Conservation (phyloP, 176 grass and related monocot genomes). For the Musa acuminata region DNA sequence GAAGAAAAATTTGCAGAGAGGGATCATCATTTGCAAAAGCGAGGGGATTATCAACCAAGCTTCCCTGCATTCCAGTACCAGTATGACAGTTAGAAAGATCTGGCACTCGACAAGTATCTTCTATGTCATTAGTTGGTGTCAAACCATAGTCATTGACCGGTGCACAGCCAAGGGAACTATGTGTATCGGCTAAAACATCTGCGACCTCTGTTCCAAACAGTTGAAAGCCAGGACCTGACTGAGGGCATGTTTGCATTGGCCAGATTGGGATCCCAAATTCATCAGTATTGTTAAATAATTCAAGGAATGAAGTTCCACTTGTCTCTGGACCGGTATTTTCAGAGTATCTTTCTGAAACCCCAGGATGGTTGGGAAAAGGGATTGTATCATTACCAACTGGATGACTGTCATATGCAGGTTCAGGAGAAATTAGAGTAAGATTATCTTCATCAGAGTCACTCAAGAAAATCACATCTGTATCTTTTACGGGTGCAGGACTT, state of each 20-base stretch:
- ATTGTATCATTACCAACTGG: constrained; percentile 12
- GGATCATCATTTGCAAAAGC: constrained; percentile 34
- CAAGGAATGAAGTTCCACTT: constrained; percentile 32
- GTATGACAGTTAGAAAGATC: constrained; percentile 7
- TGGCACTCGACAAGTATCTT: neutral
- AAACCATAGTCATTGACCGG: constrained; percentile 16
- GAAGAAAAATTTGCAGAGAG: constrained; percentile 26
- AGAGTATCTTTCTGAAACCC: constrained; percentile 31
- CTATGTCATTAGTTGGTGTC: constrained; percentile 29
- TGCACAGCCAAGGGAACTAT: constrained; percentile 23
- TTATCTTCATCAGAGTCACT: constrained; percentile 90
- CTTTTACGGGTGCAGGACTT: constrained; percentile 24
- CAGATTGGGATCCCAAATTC: constrained; percentile 56
- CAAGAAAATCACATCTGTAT: constrained; percentile 60
- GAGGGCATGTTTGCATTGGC: constrained; percentile 31
- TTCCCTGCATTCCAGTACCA: constrained; percentile 4
- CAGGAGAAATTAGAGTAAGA: constrained; percentile 37
- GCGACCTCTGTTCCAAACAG: constrained; percentile 17
- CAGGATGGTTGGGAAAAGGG: constrained; percentile 19
- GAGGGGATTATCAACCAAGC: constrained; percentile 15
- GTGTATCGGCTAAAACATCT: constrained; percentile 29
- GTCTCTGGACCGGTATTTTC: constrained; percentile 26
- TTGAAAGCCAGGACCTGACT: constrained; percentile 19
- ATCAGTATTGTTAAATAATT: constrained; percentile 31
- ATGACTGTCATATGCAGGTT: constrained; percentile 21